These are phyloP conservation scores for Aspergillus nanangensis DNA, from an alignment of 495 filamentous ascomycete genomes.

Conservation along the genomic window DNA sequence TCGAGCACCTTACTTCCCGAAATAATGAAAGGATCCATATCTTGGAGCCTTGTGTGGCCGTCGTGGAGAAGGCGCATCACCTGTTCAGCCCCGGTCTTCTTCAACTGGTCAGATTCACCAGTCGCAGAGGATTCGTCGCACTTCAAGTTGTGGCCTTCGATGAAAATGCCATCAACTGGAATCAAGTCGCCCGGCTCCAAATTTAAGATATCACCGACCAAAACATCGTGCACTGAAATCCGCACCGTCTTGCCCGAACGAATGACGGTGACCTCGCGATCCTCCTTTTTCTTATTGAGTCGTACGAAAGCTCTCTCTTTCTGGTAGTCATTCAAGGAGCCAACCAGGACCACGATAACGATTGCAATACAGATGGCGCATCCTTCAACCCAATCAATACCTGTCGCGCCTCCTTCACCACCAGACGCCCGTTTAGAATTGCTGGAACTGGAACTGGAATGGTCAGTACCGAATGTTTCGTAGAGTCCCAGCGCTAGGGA, in stretches of 20 bases:
- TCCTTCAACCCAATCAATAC: conserved; percentile 65
- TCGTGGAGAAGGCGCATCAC: conserved; percentile 52
- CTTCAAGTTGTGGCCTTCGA: conserved; percentile 60
- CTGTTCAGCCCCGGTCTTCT: conserved; percentile 62
- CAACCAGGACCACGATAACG: conserved; percentile 58
- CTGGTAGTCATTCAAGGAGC: conserved; percentile 62
- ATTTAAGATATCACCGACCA: conserved; percentile 72
- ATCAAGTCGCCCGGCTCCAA: conserved; percentile 75
- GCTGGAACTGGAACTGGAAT: not conserved
- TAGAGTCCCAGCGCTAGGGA: conserved; percentile 68
- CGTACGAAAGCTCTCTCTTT: conserved; percentile 58
- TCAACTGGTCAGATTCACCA: conserved; percentile 61
- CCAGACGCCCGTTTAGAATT: not conserved
- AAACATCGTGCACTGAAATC: conserved; percentile 66
- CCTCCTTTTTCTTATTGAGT: conserved; percentile 56
- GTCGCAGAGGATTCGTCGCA: conserved; percentile 71
- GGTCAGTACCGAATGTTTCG: conserved; percentile 37
- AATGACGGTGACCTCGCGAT: conserved; percentile 60
- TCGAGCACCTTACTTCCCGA: conserved; percentile 82
- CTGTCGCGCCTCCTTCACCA: no score
- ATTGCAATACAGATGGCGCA: conserved; percentile 68
- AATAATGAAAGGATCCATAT: conserved; percentile 57
- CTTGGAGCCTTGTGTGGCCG: conserved; percentile 20
- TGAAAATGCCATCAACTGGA: conserved; percentile 66
- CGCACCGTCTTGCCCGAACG: conserved; percentile 62